Conservation (phyloP, 164 flowering plant genomes). For the Magnolia officinalis region DNA sequence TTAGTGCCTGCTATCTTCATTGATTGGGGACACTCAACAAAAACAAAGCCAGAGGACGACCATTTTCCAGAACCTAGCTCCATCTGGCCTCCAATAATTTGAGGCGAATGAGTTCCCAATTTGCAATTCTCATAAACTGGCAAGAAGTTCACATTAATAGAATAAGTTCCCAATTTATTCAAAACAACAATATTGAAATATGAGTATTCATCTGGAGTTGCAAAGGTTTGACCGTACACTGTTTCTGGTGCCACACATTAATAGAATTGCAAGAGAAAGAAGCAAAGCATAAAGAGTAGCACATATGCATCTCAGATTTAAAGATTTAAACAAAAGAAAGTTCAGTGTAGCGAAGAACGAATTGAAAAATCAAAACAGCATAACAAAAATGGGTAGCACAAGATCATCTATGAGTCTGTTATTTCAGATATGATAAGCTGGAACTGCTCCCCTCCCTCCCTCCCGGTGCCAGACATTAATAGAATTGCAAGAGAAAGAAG, state of each 20-base stretch:
- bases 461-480: not conserved
- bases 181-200: not conserved
- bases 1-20: slow-evolving; percentile 70
- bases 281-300: not conserved
- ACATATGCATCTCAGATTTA: not conserved
- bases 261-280: not conserved
- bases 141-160: slow-evolving; percentile 6
- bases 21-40: slow-evolving; percentile 85
- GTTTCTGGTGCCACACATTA: not conserved
- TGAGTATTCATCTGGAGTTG: not conserved
- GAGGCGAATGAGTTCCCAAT: slow-evolving; percentile 87
- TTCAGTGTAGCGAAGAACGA: not conserved
- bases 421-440: too few species aligned
- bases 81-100: slow-evolving; percentile 63
- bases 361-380: not conserved
- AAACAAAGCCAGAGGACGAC: slow-evolving; percentile 75
- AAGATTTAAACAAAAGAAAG: not conserved
- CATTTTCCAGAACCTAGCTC: slow-evolving; percentile 63
- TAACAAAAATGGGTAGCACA: not conserved
- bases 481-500: not conserved
- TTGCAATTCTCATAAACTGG: slow-evolving; percentile 95
- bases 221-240: not conserved
- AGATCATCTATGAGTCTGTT: too few species aligned
- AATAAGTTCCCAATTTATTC: not conserved
- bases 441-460: too few species aligned